phyloP scores from a whole-genome alignment of 1,139 yeast species.

The Protomyces gravidus region DNA sequence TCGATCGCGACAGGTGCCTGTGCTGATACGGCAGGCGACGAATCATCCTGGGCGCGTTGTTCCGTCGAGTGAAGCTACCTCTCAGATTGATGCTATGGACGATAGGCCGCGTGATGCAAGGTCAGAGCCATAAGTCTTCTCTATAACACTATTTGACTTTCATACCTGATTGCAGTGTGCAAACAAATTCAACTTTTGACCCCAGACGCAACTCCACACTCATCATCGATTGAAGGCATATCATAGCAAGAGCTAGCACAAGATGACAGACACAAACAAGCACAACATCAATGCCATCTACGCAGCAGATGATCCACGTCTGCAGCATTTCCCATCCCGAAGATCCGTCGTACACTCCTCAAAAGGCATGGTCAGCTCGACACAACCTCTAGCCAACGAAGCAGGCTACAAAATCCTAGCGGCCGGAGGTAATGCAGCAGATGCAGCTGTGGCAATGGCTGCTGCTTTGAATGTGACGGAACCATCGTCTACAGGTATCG shows the following conservation, averaged over 20 bases:
- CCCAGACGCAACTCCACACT: too few relatives aligned
- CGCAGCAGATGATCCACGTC: conserved; percentile 23
- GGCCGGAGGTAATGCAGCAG: conserved; percentile 72
- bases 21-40: background rate
- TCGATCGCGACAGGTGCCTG: background rate
- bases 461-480: conserved; percentile 71
- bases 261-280: background rate
- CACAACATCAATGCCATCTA: conserved; percentile 22
- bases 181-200: too few relatives aligned
- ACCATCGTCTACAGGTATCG: conserved; percentile 75
- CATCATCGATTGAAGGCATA: too few relatives aligned
- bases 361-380: conserved; percentile 68
- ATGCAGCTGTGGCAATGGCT: conserved; percentile 72
- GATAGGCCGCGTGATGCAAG: too few relatives aligned
- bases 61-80: too few relatives aligned
- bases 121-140: too few relatives aligned
- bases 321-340: conserved; percentile 50
- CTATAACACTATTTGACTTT: too few relatives aligned
- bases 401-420: conserved; percentile 66
- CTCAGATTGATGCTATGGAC: too few relatives aligned
- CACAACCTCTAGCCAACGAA: conserved; percentile 73
- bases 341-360: conserved; percentile 74
- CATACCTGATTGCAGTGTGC: too few relatives aligned
- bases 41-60: too few relatives aligned
- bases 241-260: too few relatives aligned